Evolutionary conservation across 768 basidiomycete genomes (phyloP), one percentile per base, ranked within the genome.

Genomic region (Candolleomyces eurysporus): DNA sequence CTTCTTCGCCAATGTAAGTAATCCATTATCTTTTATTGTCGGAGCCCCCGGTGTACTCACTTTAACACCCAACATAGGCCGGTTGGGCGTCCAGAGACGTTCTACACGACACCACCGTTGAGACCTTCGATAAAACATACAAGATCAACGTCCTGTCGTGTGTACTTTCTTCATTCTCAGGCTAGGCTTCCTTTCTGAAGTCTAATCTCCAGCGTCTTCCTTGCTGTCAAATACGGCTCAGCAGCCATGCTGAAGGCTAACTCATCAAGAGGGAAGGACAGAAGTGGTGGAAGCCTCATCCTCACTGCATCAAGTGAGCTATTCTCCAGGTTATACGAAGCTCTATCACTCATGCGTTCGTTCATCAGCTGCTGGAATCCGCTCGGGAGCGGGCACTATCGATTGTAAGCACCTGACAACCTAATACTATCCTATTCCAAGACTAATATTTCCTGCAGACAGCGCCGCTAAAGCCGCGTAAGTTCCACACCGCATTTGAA

Each of bases 391-490:
- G 5, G 94, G 94, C 2, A 74, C 91, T 0, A 71, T 89, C 51
- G 91, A 96, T 64, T 96, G 91, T 93, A 68, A 77, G 90, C 8
- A 36, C 36, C 64, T 53, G 45, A 19, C 36, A 3, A 63, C 30
- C 61, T 48, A 3, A 31, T 16, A 36, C 36, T 45, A 17, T 21
- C 17, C 52, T 58, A 42, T 43, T 31, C 22, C 32, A 17, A 39
- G 55, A 16, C 49, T 55, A 54, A 46, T 8, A 36, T 36, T 36
- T 36, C 36, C 36, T n/a, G n/a, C n/a, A 90, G 94, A 96, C 67
- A 94, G 92, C 66, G 94, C 94, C 56, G 92, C 91, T 66, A 97
- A 97, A 79, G 91, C 94, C 36, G 93, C 93, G 93, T 94, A 69
- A 75, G 88, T 78, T 13, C 17, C 61, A 4, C 17, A 62, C 45